These are phyloP conservation scores for Nannochloris sp. DNA, from an alignment of 139 green algal species.

Conservation along the genomic window DNA sequence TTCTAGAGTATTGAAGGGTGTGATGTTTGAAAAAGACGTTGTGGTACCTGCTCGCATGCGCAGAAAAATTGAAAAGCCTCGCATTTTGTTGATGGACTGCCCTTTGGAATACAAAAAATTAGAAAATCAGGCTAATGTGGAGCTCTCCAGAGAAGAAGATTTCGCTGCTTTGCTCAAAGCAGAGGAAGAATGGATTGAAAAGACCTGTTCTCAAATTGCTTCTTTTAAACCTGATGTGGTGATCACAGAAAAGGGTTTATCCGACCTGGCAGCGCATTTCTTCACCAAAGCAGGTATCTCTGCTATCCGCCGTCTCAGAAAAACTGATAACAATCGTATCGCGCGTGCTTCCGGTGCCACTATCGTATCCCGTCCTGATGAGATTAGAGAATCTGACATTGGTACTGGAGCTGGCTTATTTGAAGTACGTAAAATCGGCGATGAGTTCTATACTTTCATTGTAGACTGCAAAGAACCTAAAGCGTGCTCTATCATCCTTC, in stretches of 20 bases:
- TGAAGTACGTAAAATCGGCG: constrained; percentile 95
- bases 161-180: constrained; percentile 88
- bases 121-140: constrained; percentile 98
- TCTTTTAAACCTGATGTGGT: constrained; percentile 96
- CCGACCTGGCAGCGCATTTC: constrained; percentile 90
- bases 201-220: constrained; percentile 72
- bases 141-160: constrained; percentile 96
- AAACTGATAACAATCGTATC: constrained; percentile 99
- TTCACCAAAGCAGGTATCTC: constrained; percentile 84
- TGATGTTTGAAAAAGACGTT: constrained; percentile 99
- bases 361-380: constrained; percentile 67
- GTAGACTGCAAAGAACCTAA: constrained; percentile 96
- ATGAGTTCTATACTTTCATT: constrained; percentile 99
- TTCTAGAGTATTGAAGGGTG: constrained; percentile 77
- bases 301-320: constrained; percentile 93
- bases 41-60: constrained; percentile 91
- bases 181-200: constrained; percentile 90
- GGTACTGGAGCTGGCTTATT: constrained; percentile 90
- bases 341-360: constrained; percentile 87
- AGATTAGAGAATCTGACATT: constrained; percentile 87
- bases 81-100: constrained; percentile 97
- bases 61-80: constrained; percentile 84
- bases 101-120: constrained; percentile 99
- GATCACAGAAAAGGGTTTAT: constrained; percentile 95
- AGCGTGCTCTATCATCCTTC: constrained; percentile 89